Conservation (phyloP, 495 filamentous ascomycete genomes). For the Penicillium taxi region DNA sequence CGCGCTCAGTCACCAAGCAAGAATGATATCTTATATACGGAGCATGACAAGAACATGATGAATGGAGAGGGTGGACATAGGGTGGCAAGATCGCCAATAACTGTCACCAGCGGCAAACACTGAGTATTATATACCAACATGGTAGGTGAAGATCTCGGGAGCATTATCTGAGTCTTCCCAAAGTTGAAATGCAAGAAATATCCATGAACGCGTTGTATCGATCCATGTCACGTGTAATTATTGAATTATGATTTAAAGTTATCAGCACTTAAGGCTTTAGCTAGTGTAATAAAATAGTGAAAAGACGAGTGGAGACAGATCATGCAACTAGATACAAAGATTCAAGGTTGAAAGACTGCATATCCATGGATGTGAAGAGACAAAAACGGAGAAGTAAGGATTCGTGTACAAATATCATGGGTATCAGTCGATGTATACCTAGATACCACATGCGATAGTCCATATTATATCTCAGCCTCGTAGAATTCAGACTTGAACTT, state of each 20-base stretch:
- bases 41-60: not conserved
- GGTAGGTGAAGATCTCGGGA: not conserved
- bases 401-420: slow-evolving; percentile 1
- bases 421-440: not conserved
- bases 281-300: no score
- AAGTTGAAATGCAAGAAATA: no score
- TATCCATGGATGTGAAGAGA: not conserved
- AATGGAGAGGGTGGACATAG: not conserved
- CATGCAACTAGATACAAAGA: slow-evolving; percentile 1
- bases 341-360: not conserved
- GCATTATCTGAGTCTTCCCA: no score
- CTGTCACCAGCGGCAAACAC: not conserved
- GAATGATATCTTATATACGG: not conserved
- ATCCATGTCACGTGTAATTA: no score
- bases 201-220: no score
- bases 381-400: not conserved
- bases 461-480: not conserved
- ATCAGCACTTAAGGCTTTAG: no score
- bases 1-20: slow-evolving; percentile 1
- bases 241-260: no score
- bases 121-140: not conserved
- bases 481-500: no score
- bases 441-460: not conserved
- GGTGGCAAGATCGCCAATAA: not conserved
- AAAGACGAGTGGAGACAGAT: no score